Percentiles rank a stretch among this genome's conserved stretches.
Evolutionary conservation across 1,284 basidiomycete species (phyloP).

Genomic region (Ceratobasidium sp.): DNA sequence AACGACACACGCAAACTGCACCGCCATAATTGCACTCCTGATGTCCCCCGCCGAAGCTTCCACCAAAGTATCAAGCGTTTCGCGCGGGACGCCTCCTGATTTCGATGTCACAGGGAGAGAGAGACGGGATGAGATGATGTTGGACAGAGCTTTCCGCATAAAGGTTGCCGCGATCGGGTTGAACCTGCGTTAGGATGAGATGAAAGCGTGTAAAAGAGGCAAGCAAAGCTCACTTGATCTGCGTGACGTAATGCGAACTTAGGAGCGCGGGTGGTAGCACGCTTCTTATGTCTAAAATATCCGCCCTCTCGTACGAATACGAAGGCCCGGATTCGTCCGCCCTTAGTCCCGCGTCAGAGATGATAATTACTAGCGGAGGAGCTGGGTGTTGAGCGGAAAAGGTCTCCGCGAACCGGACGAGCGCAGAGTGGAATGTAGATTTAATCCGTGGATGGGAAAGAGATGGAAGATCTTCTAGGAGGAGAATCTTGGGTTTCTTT

Average conservation of each 20-base stretch:
- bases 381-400: neutral
- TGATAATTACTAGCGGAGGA: constrained; percentile 80
- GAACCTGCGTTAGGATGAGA: constrained; percentile 66
- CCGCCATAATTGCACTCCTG: constrained; percentile 88
- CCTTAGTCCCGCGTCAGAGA: constrained; percentile 83
- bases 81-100: constrained; percentile 65
- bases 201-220: neutral
- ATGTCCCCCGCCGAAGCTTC: constrained; percentile 90
- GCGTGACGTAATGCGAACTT: constrained; percentile 71
- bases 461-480: constrained; percentile 94
- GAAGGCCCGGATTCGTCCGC: constrained; percentile 62
- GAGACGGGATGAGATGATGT: constrained; percentile 67
- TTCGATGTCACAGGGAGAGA: constrained; percentile 49
- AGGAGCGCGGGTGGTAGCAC: constrained; percentile 72
- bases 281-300: constrained; percentile 75
- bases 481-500: constrained; percentile 66
- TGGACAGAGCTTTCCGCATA: constrained; percentile 80
- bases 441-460: constrained; percentile 80
- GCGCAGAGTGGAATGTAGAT: constrained; percentile 76
- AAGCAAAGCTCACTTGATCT: constrained; percentile 70
- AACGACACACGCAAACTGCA: constrained; percentile 80
- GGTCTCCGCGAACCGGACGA: constrained; percentile 67
- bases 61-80: constrained; percentile 75
- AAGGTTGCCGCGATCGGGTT: constrained; percentile 91
- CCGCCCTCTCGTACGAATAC: constrained; percentile 56